Percentiles rank a stretch among this genome's conserved stretches.
phyloP scores from a whole-genome alignment of 371 early-diverging fungal genomes.

The Syncephalastrum sp. region DNA sequence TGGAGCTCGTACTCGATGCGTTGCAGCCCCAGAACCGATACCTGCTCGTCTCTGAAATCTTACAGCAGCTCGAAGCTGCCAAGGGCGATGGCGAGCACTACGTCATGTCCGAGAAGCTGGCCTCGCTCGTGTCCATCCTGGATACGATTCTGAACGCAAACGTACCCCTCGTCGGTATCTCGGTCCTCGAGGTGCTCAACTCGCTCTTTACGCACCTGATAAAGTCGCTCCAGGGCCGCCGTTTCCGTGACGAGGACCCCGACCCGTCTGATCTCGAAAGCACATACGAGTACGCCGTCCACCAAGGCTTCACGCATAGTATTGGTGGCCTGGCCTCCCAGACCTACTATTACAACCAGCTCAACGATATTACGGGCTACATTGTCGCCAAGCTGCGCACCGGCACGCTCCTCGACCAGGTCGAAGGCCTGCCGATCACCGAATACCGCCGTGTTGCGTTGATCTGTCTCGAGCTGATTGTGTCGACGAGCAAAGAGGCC shows the following conservation, averaged over 20 bases:
- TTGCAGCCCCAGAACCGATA: slow-evolving; percentile 68
- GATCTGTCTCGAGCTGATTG: slow-evolving; percentile 43
- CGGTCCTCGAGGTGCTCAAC: slow-evolving; percentile 82
- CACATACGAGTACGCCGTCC: slow-evolving; percentile 42
- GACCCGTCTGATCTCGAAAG: slow-evolving; percentile 11
- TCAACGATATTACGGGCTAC: slow-evolving; percentile 77
- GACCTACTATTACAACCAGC: slow-evolving; percentile 82
- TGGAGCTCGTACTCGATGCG: slow-evolving; percentile 54
- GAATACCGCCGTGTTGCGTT: slow-evolving; percentile 51
- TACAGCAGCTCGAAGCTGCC: slow-evolving; percentile 55
- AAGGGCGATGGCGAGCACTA: slow-evolving; percentile 20
- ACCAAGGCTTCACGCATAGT: slow-evolving; percentile 52
- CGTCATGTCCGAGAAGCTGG: slow-evolving; percentile 41
- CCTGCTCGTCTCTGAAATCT: slow-evolving; percentile 59
- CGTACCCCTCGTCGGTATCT: slow-evolving; percentile 69
- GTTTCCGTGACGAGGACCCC: slow-evolving; percentile 14
- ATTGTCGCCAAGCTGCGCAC: slow-evolving; percentile 65
- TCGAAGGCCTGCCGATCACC: slow-evolving; percentile 47
- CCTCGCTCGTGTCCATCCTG: slow-evolving; percentile 57
- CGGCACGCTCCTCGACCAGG: slow-evolving; percentile 36
- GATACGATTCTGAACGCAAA: slow-evolving; percentile 55
- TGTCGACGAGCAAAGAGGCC: slow-evolving; percentile 18
- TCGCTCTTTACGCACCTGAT: slow-evolving; percentile 64
- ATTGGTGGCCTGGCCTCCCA: slow-evolving; percentile 77
- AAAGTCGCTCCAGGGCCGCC: slow-evolving; percentile 36